Evolutionary conservation across 768 basidiomycete genomes (phyloP), one percentile per base, ranked within the genome.

Genomic region (Mycena crocata): DNA sequence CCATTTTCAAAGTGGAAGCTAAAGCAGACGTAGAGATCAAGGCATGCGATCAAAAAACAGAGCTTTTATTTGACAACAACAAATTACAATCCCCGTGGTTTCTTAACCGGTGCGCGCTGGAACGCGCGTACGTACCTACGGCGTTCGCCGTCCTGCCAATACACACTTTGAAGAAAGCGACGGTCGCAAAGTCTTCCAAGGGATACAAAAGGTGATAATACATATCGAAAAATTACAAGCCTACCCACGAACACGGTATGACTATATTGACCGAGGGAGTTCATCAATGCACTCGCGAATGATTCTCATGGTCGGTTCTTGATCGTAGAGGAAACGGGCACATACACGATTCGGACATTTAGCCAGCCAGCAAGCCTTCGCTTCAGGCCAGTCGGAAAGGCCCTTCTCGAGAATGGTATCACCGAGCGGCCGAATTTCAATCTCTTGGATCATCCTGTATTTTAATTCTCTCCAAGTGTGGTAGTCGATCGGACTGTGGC

Each of bases 391-490:
- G 37, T 83, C 82, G 15, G 72, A 71, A 54, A 91, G 74, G 2
- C 89, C 89, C 13, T 64, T 56, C 12, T 83, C 78, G 64, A 83
- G 46, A 39, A 91, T 79, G 8, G 87, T 87, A 71, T 91, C 90
- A 6, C 89, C 90, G 19, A 85, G 76, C 5, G 90, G 87, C 13
- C 88, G 82, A 10, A 71, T 67, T 66, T 91, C 90, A 77, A 91
- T 85, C 79, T 90, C 89, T 54, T 80, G 67, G 5, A 86, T 72
- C 57, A 90, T 84, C 50, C 77, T 83, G 69, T 86, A 81, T 72
- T 90, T 90, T 60, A 91, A 80, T 73, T 89, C 87, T 69, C 87
- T 81, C 90, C 90, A 90, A 8, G 87, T 86, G 57, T 85, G 82
- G 73, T 90, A 88, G 66, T 87, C 85, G 44, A 87, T 84, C 23